A percentile compares a stretch with the other conserved stretches of the same genome.
phyloP scores from a whole-genome alignment of 164 flowering plant genomes.

The Annona cherimola region DNA sequence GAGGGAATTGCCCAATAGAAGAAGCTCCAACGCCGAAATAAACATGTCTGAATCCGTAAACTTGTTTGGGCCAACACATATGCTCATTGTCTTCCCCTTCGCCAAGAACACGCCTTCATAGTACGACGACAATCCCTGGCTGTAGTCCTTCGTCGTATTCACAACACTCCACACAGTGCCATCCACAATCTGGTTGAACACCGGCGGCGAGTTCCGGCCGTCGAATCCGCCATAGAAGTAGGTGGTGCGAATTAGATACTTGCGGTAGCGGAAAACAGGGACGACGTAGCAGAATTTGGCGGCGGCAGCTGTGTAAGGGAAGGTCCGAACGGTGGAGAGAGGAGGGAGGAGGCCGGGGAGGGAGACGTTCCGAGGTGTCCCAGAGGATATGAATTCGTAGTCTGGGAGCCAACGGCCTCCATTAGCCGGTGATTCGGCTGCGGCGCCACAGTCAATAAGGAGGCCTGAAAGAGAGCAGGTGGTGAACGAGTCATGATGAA shows the following conservation, averaged over 20 bases:
- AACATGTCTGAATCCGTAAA: constrained; percentile 78
- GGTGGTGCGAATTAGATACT: constrained; percentile 70
- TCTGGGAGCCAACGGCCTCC: constrained; percentile 66
- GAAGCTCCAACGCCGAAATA: constrained; percentile 70
- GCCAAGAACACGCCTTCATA: constrained; percentile 83
- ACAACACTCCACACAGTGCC: constrained; percentile 84
- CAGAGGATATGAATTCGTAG: constrained; percentile 37
- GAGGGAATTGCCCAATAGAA: constrained; percentile 49
- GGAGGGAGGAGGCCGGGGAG: constrained; percentile 24
- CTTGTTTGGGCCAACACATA: constrained; percentile 60
- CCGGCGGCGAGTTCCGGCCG: constrained; percentile 46
- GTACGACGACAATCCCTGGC: constrained; percentile 34
- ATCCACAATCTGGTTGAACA: constrained; percentile 85
- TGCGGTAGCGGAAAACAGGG: constrained; percentile 39
- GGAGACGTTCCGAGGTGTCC: constrained; percentile 36
- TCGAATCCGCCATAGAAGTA: constrained; percentile 76
- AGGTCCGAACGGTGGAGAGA: constrained; percentile 72
- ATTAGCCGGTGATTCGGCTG: constrained; percentile 19
- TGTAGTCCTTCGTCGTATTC: constrained; percentile 75
- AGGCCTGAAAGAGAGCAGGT: constrained; percentile 28
- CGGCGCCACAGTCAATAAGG: constrained; percentile 72
- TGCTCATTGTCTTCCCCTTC: constrained; percentile 61
- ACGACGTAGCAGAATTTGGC: constrained; percentile 68
- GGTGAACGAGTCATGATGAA: background rate
- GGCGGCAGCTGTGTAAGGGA: constrained; percentile 32